phyloP scores from a whole-genome alignment of 441 rosid species.

The Omphalea diandra region DNA sequence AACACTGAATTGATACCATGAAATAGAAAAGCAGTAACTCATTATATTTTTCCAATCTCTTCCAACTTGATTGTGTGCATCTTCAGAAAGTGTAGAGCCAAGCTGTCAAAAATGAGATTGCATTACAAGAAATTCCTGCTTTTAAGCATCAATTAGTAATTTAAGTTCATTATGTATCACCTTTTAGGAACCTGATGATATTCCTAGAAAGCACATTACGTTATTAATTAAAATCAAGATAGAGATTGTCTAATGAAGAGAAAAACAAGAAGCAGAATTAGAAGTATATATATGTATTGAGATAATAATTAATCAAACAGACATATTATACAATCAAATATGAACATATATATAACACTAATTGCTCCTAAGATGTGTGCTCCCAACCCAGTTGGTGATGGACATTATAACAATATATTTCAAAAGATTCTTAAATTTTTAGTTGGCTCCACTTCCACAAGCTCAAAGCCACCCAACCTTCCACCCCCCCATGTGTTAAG shows the following conservation, averaged over 20 bases:
- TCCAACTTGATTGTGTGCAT: too few relatives aligned
- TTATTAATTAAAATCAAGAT: conserved; percentile 9
- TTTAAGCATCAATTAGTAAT: neutral
- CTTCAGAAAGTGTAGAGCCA: neutral
- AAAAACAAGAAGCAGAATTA: neutral
- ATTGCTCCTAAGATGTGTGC: conserved; percentile 36
- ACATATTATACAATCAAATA: neutral
- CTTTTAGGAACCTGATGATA: conserved; percentile 16
- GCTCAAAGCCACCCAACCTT: conserved; percentile 30
- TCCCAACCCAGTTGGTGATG: too few relatives aligned
- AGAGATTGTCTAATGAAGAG: neutral
- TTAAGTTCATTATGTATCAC: neutral
- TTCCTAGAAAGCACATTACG: conserved; percentile 3
- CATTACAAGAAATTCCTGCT: neutral
- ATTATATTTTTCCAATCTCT: too few relatives aligned
- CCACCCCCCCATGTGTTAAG: conserved; percentile 65
- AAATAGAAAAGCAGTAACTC: too few relatives aligned
- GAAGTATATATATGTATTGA: too few relatives aligned
- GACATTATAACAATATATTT: too few relatives aligned
- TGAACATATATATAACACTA: neutral
- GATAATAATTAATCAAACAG: neutral
- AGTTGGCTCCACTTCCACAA: conserved; percentile 52
- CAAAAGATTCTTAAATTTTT: conserved; percentile 45
- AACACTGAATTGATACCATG: too few relatives aligned
- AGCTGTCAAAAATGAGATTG: conserved; percentile 1